These are phyloP conservation scores for Zangia roseola DNA, from an alignment of 768 basidiomycete species.

Conservation along the genomic window DNA sequence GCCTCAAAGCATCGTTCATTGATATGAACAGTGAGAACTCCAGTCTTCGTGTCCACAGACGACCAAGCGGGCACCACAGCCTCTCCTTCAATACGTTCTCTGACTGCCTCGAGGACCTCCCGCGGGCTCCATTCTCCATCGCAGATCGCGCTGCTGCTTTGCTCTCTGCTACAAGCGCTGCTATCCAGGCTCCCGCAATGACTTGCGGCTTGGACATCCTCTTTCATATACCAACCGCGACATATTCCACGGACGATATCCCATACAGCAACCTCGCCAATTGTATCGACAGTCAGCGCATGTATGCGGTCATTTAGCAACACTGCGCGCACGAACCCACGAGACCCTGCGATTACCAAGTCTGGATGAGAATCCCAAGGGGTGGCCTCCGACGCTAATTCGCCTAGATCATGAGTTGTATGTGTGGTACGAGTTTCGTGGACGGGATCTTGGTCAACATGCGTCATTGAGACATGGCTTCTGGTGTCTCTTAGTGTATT, in stretches of 20 bases:
- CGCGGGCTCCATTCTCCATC: slow-evolving; percentile 63
- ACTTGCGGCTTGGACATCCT: slow-evolving; percentile 64
- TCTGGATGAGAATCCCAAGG: slow-evolving; percentile 59
- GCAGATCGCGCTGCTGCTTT: slow-evolving; percentile 31
- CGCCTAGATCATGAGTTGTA: slow-evolving; percentile 65
- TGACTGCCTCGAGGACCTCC: slow-evolving; percentile 84
- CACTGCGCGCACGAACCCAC: slow-evolving; percentile 79
- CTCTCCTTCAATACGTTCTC: slow-evolving; percentile 93
- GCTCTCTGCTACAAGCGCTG: slow-evolving; percentile 33
- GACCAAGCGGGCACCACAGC: slow-evolving; percentile 85
- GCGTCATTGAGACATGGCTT: slow-evolving; percentile 19
- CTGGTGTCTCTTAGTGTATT: slow-evolving; percentile 21
- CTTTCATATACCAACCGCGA: slow-evolving; percentile 62
- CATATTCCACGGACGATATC: slow-evolving; percentile 81
- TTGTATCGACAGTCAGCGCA: slow-evolving; percentile 86
- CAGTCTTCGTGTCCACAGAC: slow-evolving; percentile 84
- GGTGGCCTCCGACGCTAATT: slow-evolving; percentile 77
- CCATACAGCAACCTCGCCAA: slow-evolving; percentile 89
- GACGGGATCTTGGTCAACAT: slow-evolving; percentile 29
- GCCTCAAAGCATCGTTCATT: slow-evolving; percentile 90
- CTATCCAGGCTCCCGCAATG: slow-evolving; percentile 44
- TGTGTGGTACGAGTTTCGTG: slow-evolving; percentile 48
- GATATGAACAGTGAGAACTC: slow-evolving; percentile 83
- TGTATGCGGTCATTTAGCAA: slow-evolving; percentile 88
- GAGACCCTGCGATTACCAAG: slow-evolving; percentile 68